phyloP scores from a whole-genome alignment of 371 early-diverging fungal species.

The Phascolomyces articulosus region DNA sequence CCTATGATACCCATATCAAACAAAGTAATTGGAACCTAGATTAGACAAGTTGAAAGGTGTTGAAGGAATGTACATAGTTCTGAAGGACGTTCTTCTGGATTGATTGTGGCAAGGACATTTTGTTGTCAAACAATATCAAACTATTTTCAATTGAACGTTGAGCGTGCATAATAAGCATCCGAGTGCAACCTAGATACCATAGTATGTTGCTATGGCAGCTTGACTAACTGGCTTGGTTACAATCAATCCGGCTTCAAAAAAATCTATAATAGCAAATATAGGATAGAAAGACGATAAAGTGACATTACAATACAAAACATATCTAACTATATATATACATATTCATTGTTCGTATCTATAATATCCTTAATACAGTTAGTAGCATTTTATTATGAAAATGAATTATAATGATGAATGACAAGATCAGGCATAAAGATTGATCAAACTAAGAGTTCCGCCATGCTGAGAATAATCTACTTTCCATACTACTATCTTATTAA shows the following conservation, averaged over 20 bases:
- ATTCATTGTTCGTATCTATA: no score
- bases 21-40: neutral
- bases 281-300: no score
- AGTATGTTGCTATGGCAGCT: no score
- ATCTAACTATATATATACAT: no score
- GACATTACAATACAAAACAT: no score
- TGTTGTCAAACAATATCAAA: constrained; percentile 23
- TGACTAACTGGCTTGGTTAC: constrained; percentile 24
- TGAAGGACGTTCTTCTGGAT: constrained; percentile 11
- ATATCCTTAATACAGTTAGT: no score
- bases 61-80: constrained; percentile 16
- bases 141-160: constrained; percentile 24
- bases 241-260: constrained; percentile 30
- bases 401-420: neutral
- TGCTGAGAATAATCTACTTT: no score
- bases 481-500: no score
- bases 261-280: no score
- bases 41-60: neutral
- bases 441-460: constrained; percentile 22
- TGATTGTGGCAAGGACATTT: neutral
- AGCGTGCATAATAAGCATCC: constrained; percentile 7
- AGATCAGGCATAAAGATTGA: constrained; percentile 29
- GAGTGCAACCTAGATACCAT: constrained; percentile 21
- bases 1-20: neutral
- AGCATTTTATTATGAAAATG: neutral